Conservation (phyloP, 306 rosid genomes). For the Canavalia ensiformis region DNA sequence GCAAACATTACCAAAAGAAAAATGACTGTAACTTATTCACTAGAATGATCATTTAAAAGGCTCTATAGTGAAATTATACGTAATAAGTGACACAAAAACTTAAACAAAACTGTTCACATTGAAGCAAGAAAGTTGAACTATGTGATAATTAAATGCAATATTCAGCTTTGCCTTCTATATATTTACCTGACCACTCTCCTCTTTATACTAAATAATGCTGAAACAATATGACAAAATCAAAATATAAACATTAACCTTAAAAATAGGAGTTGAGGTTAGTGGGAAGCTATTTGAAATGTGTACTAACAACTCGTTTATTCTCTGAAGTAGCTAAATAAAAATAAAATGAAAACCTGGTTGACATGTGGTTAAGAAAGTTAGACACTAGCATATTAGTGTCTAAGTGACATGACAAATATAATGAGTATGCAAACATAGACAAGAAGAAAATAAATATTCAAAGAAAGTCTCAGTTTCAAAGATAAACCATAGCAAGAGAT, state of each 20-base stretch:
- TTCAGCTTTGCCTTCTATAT: background rate
- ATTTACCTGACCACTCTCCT: background rate
- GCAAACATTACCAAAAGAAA: slow-evolving; percentile 41
- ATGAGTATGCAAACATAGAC: background rate
- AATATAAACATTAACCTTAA: slow-evolving; percentile 4
- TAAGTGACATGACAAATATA: background rate
- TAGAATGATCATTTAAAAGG: background rate
- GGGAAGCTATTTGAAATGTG: background rate
- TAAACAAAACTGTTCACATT: background rate
- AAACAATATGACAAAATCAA: background rate
- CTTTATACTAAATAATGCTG: background rate
- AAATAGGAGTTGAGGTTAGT: background rate
- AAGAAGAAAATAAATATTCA: background rate
- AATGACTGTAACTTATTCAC: background rate
- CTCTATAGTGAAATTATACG: slow-evolving; percentile 3
- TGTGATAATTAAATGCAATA: background rate
- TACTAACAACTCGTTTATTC: background rate
- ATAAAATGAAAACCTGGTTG: background rate
- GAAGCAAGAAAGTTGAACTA: background rate
- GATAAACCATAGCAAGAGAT: background rate
- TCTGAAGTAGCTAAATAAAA: background rate
- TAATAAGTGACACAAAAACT: background rate
- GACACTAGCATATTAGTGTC: background rate
- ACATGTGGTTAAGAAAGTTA: background rate
- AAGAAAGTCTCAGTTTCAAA: background rate